These are phyloP conservation scores for Capsaspora owczarzaki DNA, from an alignment of 78 protist species.

Conservation along the genomic window DNA sequence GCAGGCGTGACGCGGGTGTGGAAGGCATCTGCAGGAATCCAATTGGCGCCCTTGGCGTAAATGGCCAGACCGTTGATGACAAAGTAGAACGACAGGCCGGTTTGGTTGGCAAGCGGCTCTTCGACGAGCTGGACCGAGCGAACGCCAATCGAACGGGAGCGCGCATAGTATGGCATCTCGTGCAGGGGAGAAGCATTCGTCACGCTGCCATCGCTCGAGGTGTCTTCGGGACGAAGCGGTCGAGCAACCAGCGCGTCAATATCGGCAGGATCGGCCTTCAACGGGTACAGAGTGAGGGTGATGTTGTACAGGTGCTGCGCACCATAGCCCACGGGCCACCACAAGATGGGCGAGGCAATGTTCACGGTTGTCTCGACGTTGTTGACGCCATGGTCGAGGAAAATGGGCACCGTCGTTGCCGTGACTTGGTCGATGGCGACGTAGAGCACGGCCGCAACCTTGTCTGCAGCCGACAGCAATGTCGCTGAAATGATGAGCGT, in stretches of 20 bases:
- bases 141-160: neutral
- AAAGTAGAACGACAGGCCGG: neutral
- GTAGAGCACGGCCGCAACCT: no score
- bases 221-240: no score
- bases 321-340: neutral
- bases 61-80: neutral
- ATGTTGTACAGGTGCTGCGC: neutral
- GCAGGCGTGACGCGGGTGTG: neutral
- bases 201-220: no score
- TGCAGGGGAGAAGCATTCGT: neutral
- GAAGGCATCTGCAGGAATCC: neutral
- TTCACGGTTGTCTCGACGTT: no score
- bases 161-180: neutral
- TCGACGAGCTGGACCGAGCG: neutral
- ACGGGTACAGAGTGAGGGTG: no score
- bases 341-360: no score
- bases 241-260: no score
- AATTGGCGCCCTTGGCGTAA: neutral
- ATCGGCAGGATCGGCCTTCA: neutral
- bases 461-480: no score
- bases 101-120: neutral
- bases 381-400: no score
- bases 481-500: no score
- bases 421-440: no score
- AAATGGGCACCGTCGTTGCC: no score